These are phyloP conservation scores for Houttuynia cordata DNA, from an alignment of 164 flowering plant genomes.

Conservation along the genomic window DNA sequence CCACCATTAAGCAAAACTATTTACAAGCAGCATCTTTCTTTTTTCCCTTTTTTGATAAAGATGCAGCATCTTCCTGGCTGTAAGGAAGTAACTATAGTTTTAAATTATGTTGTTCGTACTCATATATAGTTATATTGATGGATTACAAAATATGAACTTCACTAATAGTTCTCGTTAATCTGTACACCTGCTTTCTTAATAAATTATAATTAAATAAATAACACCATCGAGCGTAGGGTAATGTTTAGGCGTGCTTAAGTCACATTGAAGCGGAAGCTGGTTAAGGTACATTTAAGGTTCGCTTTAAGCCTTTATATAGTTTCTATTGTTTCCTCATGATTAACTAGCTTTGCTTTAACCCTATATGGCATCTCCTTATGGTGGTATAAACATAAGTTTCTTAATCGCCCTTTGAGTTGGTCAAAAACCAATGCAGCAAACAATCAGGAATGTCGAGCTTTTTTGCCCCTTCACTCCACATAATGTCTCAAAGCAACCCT, in stretches of 20 bases:
- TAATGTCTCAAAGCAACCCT: not conserved
- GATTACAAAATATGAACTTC: no score
- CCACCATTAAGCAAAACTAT: no score
- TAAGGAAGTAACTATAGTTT: no score
- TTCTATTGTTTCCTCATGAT: not conserved
- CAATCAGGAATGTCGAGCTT: not conserved
- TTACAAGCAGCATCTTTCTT: no score
- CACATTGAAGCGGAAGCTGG: not conserved
- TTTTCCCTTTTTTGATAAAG: no score
- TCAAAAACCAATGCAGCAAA: not conserved
- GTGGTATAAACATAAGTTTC: no score
- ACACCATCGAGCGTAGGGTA: not conserved
- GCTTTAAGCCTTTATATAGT: not conserved
- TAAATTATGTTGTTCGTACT: no score
- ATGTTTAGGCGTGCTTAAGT: not conserved
- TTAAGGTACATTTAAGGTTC: not conserved
- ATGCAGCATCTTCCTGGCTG: no score
- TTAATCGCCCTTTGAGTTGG: not conserved
- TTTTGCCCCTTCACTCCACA: not conserved
- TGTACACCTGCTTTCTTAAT: not conserved
- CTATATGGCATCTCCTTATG: no score
- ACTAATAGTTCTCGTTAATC: no score
- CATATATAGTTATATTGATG: no score
- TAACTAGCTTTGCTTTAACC: not conserved
- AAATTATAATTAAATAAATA: no score